Conservation (phyloP, 805 yeast genomes). For the Candida arabinofermentans region DNA sequence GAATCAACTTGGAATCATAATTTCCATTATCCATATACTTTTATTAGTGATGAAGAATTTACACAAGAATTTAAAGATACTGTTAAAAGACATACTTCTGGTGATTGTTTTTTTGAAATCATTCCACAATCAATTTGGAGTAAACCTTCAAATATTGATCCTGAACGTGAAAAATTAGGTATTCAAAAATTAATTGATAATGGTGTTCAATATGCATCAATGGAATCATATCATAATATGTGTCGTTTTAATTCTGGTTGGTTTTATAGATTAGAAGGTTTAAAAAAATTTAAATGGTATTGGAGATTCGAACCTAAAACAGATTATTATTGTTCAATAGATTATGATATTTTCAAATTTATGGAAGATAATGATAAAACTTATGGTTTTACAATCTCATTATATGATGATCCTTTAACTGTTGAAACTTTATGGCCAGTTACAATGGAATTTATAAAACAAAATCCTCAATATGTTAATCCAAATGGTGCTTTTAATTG, state of each 20-base stretch:
- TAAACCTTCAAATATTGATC: constrained; percentile 43
- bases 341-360: constrained; percentile 75
- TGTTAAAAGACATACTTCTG: constrained; percentile 43
- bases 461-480: constrained; percentile 57
- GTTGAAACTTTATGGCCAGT: constrained; percentile 67
- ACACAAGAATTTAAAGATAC: constrained; percentile 64
- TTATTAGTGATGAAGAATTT: constrained; percentile 80
- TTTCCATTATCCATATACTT: constrained; percentile 89
- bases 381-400: constrained; percentile 69
- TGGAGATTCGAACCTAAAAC: constrained; percentile 84
- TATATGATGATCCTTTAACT: constrained; percentile 69
- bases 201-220: constrained; percentile 57
- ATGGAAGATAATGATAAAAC: constrained; percentile 65
- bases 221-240: constrained; percentile 73
- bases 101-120: constrained; percentile 48
- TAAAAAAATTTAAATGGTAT: constrained; percentile 61
- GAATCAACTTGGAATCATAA: constrained; percentile 71
- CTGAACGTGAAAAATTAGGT: constrained; percentile 33
- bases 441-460: constrained; percentile 55
- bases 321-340: constrained; percentile 60
- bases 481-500: constrained; percentile 56
- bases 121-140: constrained; percentile 49
- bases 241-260: constrained; percentile 73
- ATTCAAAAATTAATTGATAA: constrained; percentile 35
- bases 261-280: constrained; percentile 58